Base-by-base conservation (phyloP, 1,284 basidiomycete species). In the Leccinum fuscescens region DNA sequence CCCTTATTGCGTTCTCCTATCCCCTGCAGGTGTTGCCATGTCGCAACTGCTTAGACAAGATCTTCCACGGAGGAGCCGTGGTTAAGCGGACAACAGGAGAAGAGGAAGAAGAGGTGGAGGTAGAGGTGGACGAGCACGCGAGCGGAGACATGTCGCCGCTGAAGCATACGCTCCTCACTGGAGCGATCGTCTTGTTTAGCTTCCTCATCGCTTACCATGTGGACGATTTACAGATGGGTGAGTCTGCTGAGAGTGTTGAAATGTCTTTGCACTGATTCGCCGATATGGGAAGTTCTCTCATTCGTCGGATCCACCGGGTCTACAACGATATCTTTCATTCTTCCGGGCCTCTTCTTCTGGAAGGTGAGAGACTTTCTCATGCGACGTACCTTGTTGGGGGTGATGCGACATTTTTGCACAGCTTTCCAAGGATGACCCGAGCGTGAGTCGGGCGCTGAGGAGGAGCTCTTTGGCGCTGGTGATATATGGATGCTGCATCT, bases 301-400 rank as follows among this genome's bases (percentile, higher is more conserved):
- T 97, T 99, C 72, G 97, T 99, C 27, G 97, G 97, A 6, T 91
- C 94, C 9, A 97, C 96, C 0, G 97, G 97, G 15, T 96, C 93
- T 17, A 98, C 96, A 14, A 98, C 90, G 4, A 96, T 99, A 66
- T 96, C 93, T 8, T 99, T 99, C 76, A 98, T 99, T 71, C 82
- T 99, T 4, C 96, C 97, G 0, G 94, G 95, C 56, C 72, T 93
- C 61, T 86, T 93, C 68, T 91, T 86, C 73, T 92, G 88, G 88
- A 86, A 90, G 87, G 88, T 88, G 62, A 65, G 77, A 64, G 76
- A 46, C 64, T 57, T 59, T 63, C 49, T 57, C 63, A 61, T 64
- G 39, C 22, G 29, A 60, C 53, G 22, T 22, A 31, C 44, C 51
- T 65, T 27, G 22, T 17, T 24, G 55, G 27, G 17, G 3, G 3